phyloP scores from a whole-genome alignment of 2,329 filamentous ascomycete genomes.

The Verticillium nubilum region DNA sequence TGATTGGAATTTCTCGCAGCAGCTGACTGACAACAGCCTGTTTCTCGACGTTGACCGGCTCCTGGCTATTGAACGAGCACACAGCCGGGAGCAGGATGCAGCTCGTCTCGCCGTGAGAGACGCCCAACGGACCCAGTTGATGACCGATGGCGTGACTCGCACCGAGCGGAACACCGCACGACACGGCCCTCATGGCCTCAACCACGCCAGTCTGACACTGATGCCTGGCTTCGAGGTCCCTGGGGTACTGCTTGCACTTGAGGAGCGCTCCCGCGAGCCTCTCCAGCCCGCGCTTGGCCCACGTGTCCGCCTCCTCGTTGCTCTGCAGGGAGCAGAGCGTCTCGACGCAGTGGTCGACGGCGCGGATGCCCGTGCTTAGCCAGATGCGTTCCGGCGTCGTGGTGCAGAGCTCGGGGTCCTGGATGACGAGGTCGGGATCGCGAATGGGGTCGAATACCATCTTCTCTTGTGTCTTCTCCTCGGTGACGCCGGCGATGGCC shows the following conservation, averaged over 20 bases:
- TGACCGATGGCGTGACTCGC: slow-evolving; percentile 48
- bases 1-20: too few species aligned
- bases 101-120: slow-evolving; percentile 52
- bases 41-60: slow-evolving; percentile 21
- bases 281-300: neutral
- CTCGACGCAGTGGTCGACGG: slow-evolving; percentile 55
- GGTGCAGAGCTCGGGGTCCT: slow-evolving; percentile 45
- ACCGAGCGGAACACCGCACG: slow-evolving; percentile 35
- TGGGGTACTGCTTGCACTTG: slow-evolving; percentile 12
- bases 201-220: slow-evolving; percentile 45
- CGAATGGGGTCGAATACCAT: slow-evolving; percentile 25
- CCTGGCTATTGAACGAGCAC: slow-evolving; percentile 44
- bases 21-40: slow-evolving; percentile 8
- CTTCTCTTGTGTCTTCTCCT: slow-evolving; percentile 18
- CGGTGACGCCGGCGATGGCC: slow-evolving; percentile 21
- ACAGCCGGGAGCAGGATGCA: slow-evolving; percentile 42
- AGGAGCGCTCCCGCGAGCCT: neutral
- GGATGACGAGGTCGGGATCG: slow-evolving; percentile 46
- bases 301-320: slow-evolving; percentile 20
- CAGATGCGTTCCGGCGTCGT: slow-evolving; percentile 49
- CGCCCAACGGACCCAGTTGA: slow-evolving; percentile 48
- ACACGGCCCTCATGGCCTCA: slow-evolving; percentile 43
- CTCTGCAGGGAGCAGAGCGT: slow-evolving; percentile 40
- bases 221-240: slow-evolving; percentile 35
- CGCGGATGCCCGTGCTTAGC: slow-evolving; percentile 52